A percentile compares a stretch with the other conserved stretches of the same genome.
phyloP scores from a whole-genome alignment of 73 alveolate species.

The Effrenium voratum region DNA sequence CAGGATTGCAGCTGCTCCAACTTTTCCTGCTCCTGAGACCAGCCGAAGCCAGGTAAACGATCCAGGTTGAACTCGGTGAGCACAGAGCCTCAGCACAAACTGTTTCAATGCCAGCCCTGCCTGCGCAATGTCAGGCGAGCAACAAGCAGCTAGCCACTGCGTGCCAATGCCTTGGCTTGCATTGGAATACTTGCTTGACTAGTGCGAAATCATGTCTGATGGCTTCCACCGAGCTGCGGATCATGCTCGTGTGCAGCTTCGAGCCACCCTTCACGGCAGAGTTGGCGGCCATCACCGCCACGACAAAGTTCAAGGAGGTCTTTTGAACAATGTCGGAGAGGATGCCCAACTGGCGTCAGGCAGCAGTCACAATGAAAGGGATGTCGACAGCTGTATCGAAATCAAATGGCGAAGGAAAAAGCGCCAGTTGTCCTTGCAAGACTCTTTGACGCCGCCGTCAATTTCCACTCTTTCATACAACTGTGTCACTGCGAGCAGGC shows the following conservation, averaged over 20 bases:
- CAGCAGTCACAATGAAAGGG: too few species aligned
- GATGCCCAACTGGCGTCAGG: conserved; percentile 55
- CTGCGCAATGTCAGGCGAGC: neutral
- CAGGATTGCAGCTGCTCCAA: conserved; percentile 32
- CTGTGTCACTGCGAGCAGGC: too few species aligned
- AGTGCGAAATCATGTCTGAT: neutral
- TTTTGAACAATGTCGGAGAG: conserved; percentile 34
- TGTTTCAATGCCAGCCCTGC: too few species aligned
- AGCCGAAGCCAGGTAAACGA: conserved; percentile 48
- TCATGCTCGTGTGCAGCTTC: conserved; percentile 72
- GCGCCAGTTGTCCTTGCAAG: too few species aligned
- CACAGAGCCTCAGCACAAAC: conserved; percentile 39
- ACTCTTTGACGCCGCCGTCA: too few species aligned
- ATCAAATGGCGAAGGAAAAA: too few species aligned
- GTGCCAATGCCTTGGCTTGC: conserved; percentile 34
- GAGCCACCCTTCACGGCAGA: conserved; percentile 67
- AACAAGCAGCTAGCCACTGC: conserved; percentile 66
- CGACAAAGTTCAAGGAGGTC: conserved; percentile 37
- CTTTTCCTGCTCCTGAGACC: conserved; percentile 46
- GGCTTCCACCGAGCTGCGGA: neutral
- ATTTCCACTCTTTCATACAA: too few species aligned
- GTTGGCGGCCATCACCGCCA: conserved; percentile 76
- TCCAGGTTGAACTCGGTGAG: conserved; percentile 61
- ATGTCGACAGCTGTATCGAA: too few species aligned
- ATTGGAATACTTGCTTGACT: neutral